Evolutionary conservation across 257 asterid species (phyloP).

Genomic region (Solanum chilense): DNA sequence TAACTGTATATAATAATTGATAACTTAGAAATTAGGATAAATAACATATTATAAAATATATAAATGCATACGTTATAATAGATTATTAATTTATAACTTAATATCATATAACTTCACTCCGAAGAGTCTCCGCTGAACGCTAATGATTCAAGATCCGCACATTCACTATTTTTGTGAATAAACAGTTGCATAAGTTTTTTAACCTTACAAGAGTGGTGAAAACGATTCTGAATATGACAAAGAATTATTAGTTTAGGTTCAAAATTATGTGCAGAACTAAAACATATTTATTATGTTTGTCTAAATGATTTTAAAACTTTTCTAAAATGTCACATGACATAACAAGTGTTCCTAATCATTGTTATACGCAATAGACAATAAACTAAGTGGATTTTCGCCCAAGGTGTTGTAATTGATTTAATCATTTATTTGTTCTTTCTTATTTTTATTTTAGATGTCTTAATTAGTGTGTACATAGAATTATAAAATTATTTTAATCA

Average conservation of each 20-base stretch:
- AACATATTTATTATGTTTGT: not conserved
- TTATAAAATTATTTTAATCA: too few species aligned
- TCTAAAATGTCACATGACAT: not conserved
- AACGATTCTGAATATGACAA: not conserved
- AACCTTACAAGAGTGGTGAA: not conserved
- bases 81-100: not conserved
- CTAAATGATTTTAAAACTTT: not conserved
- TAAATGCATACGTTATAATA: not conserved
- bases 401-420: not conserved
- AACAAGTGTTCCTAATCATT: not conserved
- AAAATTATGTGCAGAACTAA: not conserved
- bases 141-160: not conserved
- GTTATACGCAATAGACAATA: not conserved
- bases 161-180: not conserved
- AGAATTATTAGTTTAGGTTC: not conserved
- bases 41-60: not conserved
- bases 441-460: not conserved
- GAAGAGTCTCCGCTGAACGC: not conserved
- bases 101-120: not conserved
- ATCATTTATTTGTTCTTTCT: not conserved
- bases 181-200: too few species aligned
- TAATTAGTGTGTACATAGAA: not conserved
- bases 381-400: not conserved
- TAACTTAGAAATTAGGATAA: not conserved
- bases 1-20: not conserved